Evolutionary conservation across 441 rosid species (phyloP).

Genomic region (Erodium moschatum): DNA sequence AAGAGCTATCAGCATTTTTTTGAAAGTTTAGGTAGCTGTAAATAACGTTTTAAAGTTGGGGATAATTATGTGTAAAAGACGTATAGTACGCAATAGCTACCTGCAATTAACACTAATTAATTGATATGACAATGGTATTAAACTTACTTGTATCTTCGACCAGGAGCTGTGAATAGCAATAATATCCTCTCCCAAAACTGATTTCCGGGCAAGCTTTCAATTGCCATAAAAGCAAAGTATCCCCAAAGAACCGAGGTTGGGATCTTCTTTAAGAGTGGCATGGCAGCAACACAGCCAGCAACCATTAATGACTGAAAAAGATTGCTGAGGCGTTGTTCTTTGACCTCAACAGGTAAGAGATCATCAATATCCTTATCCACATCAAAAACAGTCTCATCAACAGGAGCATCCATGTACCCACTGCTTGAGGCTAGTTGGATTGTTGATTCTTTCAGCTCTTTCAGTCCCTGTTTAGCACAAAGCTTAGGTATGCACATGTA

Average conservation of each 20-base stretch:
- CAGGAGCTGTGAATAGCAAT: slow-evolving; percentile 64
- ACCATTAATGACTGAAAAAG: slow-evolving; percentile 71
- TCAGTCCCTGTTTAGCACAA: slow-evolving; percentile 46
- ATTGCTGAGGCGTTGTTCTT: slow-evolving; percentile 36
- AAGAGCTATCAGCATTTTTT: too few species aligned
- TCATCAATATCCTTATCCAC: slow-evolving; percentile 64
- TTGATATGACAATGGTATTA: neutral
- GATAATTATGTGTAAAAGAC: too few species aligned
- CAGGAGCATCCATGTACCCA: slow-evolving; percentile 64
- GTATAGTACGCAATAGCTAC: too few species aligned
- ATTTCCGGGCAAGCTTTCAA: slow-evolving; percentile 73
- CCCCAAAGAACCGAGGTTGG: slow-evolving; percentile 32
- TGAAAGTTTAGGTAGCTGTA: too few species aligned
- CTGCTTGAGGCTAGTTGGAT: slow-evolving; percentile 52
- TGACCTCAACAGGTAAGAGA: slow-evolving; percentile 46
- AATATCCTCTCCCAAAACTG: slow-evolving; percentile 78
- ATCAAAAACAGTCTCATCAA: slow-evolving; percentile 57
- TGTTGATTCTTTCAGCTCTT: slow-evolving; percentile 69
- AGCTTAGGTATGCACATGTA: slow-evolving; percentile 12
- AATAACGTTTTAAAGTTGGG: too few species aligned
- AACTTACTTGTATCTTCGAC: slow-evolving; percentile 63
- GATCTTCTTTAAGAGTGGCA: slow-evolving; percentile 67
- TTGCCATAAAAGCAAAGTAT: slow-evolving; percentile 78
- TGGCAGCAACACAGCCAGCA: slow-evolving; percentile 61
- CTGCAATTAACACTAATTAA: too few species aligned